Evolutionary conservation across 164 flowering plant species (phyloP), one percentile per base, ranked within the genome.

Genomic region (Kalanchoe fedtschenkoi): DNA sequence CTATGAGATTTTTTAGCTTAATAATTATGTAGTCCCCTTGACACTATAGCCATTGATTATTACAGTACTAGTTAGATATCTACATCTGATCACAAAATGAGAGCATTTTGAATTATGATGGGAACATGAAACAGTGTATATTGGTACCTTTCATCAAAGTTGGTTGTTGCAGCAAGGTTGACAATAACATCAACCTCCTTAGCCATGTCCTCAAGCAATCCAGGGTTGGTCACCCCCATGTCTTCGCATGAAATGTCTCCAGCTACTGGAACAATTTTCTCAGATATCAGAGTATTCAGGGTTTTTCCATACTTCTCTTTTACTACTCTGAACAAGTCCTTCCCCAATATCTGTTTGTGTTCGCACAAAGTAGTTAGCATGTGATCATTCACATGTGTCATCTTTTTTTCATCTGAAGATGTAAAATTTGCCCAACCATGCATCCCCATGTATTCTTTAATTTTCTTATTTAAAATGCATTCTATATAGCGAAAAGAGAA

Each of bases 141-240:
- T 3, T 29, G 11, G 7, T 65, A 74, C 77, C 77, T 68, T 38
- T 71, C 77, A 55, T 71, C 85, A 61, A 83, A 83, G 59, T 78
- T 81, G 69, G 85, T 83, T 7, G 80, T 81, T 6, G 83, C 88
- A 58, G 88, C 85, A 53, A 78, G 32, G 39, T 83, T 83, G 28
- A 81, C 53, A 28, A 83, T 69, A 34, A 71, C 62, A 32, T 83
- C 88, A 9, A 79, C 44, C 41, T 81, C 66, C 35, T 30, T 67
- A 65, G 56, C 61, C 76, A 83, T 72, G 29, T 79, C 75, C 53
- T 79, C 71, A 34, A 28, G 66, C 58, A 79, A 43, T 19, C 15
- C 59, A 11, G 71, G 56, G 41, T 81, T 78, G 24, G 64, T 61
- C 24, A 85, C 59, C 13, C 85, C 86, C 67, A 83, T 67, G 39